Evolutionary conservation across 2,329 filamentous ascomycete species (phyloP).

Genomic region (Diaporthe humulicola): DNA sequence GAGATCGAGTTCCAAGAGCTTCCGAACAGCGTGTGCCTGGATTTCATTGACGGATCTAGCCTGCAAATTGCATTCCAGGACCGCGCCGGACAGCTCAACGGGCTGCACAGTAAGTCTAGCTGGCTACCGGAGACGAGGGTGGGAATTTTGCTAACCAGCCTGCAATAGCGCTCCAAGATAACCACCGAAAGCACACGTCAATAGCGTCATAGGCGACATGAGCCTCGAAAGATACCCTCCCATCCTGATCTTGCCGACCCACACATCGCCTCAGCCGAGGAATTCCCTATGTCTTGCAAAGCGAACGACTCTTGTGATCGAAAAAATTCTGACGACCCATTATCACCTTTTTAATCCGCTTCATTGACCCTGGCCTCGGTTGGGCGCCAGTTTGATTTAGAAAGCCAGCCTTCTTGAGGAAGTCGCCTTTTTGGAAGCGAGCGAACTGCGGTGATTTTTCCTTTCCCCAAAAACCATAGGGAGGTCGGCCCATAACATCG

Average conservation of each 20-base stretch:
- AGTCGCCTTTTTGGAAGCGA: slow-evolving; percentile 28
- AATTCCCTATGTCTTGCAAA: slow-evolving; percentile 38
- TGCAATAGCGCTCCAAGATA: slow-evolving; percentile 57
- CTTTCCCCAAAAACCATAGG: not conserved
- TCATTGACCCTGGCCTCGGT: slow-evolving; percentile 16
- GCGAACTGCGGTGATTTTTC: slow-evolving; percentile 24
- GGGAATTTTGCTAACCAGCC: slow-evolving; percentile 45
- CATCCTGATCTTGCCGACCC: slow-evolving; percentile 7
- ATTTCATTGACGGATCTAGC: slow-evolving; percentile 71
- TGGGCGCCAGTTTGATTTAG: slow-evolving; percentile 26
- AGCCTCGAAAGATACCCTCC: slow-evolving; percentile 10
- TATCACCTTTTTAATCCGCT: slow-evolving; percentile 38
- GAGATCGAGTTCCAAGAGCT: slow-evolving; percentile 94
- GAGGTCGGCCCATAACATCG: slow-evolving; percentile 25
- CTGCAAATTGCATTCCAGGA: slow-evolving; percentile 76
- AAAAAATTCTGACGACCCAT: slow-evolving; percentile 36
- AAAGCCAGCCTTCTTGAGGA: slow-evolving; percentile 34
- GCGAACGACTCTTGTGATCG: slow-evolving; percentile 34
- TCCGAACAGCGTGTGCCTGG: slow-evolving; percentile 81
- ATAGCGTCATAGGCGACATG: slow-evolving; percentile 47
- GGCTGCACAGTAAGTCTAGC: slow-evolving; percentile 64
- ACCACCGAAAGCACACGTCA: slow-evolving; percentile 52
- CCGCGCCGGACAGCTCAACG: slow-evolving; percentile 67
- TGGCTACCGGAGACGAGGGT: not conserved
- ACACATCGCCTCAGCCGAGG: slow-evolving; percentile 32